Evolutionary conservation across 805 yeast genomes (phyloP), one percentile per base, ranked within the genome.

Genomic region (Kurtzmaniella cleridarum): DNA sequence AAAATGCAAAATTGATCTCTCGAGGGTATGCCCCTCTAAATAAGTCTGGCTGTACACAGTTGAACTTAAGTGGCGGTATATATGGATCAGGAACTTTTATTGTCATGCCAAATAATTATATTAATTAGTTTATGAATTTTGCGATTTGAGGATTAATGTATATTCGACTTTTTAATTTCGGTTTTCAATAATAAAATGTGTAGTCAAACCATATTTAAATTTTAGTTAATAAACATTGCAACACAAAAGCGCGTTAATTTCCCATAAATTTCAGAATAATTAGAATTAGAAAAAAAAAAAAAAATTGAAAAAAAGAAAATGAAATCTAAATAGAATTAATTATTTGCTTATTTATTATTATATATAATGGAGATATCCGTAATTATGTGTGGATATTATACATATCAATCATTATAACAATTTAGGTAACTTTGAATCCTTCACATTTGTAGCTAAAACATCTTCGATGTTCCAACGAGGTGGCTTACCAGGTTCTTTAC

Each of bases 11-110:
- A 53, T 88, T 90, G 40, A 81, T 72, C 34, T 79, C 78, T 38
- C 93, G 72, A 1, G 98, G 98, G 50, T 84, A 86, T 1, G 95
- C 83, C 0, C 98, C 98, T 34, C 98, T 64, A 51, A 80, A 84
- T 3, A 91, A 63, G 35, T 74, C 68, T 2, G 84, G 78, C 50
- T 83, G 86, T 2, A 90, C 77, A 12, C 78, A 69, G 36, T 80
- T 78, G 59, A 84, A 93, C 42, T 88, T 71, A 43, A 90, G 66
- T 2, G 98, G 98, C 0, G 96, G 87, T 0, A 80, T 81, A 3
- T 73, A 53, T 15, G 50, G 49, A 30, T 46, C 51, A 1, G 62
- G 57, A 16, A 49, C 43, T 11, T 29, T 27, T 24, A 29, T 29
- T 12, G 39, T 16, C 39, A 36, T 36, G 17, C n/a, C 8, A n/a